A percentile compares a stretch with the other conserved stretches of the same genome.
phyloP scores from a whole-genome alignment of 495 filamentous ascomycete genomes.

The Neurospora sp. region DNA sequence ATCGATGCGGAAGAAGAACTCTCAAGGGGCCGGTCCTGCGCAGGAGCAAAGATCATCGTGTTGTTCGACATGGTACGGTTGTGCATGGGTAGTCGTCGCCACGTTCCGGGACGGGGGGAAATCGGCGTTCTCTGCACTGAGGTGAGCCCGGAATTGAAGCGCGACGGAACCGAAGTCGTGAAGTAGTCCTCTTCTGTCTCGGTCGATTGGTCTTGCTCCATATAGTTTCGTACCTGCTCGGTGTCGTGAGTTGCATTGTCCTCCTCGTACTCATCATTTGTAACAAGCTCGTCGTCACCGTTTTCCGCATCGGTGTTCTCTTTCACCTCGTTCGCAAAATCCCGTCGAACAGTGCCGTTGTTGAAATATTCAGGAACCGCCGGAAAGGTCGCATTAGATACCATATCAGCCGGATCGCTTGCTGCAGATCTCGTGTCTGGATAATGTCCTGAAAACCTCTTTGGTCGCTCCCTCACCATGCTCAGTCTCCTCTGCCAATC shows the following conservation, averaged over 20 bases:
- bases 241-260: slow-evolving; percentile 25
- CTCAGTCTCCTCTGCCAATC: slow-evolving; percentile 33
- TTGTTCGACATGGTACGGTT: slow-evolving; percentile 62
- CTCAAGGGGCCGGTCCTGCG: slow-evolving; percentile 24
- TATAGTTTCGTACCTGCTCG: neutral
- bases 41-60: slow-evolving; percentile 66
- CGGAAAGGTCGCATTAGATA: slow-evolving; percentile 30
- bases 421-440: slow-evolving; percentile 42
- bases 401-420: slow-evolving; percentile 45
- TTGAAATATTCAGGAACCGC: slow-evolving; percentile 17
- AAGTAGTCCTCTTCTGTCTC: slow-evolving; percentile 39
- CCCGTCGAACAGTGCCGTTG: slow-evolving; percentile 14
- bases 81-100: slow-evolving; percentile 34
- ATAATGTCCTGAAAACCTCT: slow-evolving; percentile 26
- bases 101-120: slow-evolving; percentile 23
- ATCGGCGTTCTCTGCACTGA: slow-evolving; percentile 9
- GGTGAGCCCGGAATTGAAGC: slow-evolving; percentile 16
- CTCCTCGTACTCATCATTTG: slow-evolving; percentile 54
- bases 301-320: slow-evolving; percentile 69
- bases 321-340: slow-evolving; percentile 25
- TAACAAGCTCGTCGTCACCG: slow-evolving; percentile 84
- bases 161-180: slow-evolving; percentile 26
- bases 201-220: slow-evolving; percentile 1
- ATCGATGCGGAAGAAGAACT: slow-evolving; percentile 41
- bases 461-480: slow-evolving; percentile 31